These are phyloP conservation scores for Kalaharituber pfeilii DNA, from an alignment of 2,329 filamentous ascomycete genomes.

Conservation along the genomic window DNA sequence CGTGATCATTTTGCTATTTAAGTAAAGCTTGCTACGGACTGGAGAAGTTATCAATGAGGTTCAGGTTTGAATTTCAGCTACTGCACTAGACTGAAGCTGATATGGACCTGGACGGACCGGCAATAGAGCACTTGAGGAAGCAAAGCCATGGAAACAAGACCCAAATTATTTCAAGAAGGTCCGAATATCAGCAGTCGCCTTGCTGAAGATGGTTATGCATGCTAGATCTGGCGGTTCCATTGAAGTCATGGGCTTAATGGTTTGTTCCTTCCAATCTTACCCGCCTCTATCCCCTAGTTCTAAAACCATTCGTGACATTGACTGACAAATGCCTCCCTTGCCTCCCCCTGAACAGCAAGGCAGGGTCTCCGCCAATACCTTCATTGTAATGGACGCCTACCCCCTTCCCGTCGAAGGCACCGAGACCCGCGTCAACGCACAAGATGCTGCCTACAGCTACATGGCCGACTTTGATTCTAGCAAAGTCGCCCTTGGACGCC, in stretches of 20 bases:
- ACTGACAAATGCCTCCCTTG: neutral
- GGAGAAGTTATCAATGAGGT: neutral
- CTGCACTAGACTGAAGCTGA: neutral
- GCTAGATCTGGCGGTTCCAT: conserved; percentile 82
- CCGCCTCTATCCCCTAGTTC: too few species aligned
- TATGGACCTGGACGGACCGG: neutral
- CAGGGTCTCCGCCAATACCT: conserved; percentile 65
- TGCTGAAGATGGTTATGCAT: conserved; percentile 99
- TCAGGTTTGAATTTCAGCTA: neutral
- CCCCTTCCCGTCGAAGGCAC: conserved; percentile 89
- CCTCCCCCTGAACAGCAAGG: conserved; percentile 39
- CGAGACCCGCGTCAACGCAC: conserved; percentile 94
- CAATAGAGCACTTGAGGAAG: conserved; percentile 24
- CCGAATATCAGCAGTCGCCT: conserved; percentile 78
- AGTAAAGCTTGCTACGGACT: too few species aligned
- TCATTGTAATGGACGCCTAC: conserved; percentile 89
- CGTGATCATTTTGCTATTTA: too few species aligned
- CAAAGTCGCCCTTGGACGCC: conserved; percentile 50
- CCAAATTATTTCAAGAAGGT: conserved; percentile 83
- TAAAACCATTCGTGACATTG: neutral
- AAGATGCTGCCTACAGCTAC: conserved; percentile 92
- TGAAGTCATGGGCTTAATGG: conserved; percentile 95
- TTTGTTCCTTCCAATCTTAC: conserved; percentile 9
- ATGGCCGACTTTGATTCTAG: conserved; percentile 68
- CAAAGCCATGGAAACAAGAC: conserved; percentile 59